These are phyloP conservation scores for Pichia sp. DNA, from an alignment of 1,139 yeast species.

Conservation along the genomic window DNA sequence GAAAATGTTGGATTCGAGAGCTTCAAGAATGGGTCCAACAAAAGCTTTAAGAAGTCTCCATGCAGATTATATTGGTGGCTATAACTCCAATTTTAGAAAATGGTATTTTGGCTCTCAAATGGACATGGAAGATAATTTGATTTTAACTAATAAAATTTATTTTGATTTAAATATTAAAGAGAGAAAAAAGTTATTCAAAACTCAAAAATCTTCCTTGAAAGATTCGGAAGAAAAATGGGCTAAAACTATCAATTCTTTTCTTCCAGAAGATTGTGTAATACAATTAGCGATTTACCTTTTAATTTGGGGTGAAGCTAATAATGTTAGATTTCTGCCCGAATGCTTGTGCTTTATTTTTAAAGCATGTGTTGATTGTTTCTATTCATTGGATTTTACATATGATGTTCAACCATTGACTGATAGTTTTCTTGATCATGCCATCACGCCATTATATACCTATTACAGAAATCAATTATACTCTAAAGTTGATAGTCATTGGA, in stretches of 20 bases:
- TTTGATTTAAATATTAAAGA: constrained; percentile 24
- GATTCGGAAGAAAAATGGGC: constrained; percentile 44
- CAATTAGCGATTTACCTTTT: constrained; percentile 56
- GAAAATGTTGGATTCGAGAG: constrained; percentile 60
- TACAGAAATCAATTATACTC: constrained; percentile 49
- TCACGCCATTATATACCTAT: constrained; percentile 69
- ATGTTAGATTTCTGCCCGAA: constrained; percentile 77
- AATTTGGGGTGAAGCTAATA: constrained; percentile 89
- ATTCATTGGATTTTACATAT: constrained; percentile 35
- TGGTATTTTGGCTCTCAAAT: constrained; percentile 74
- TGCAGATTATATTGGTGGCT: constrained; percentile 70
- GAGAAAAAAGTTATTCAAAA: constrained; percentile 25
- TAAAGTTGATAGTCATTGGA: constrained; percentile 34
- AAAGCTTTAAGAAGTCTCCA: constrained; percentile 56
- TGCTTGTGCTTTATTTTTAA: constrained; percentile 75
- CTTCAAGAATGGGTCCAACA: constrained; percentile 53
- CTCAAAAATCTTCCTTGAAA: constrained; percentile 25
- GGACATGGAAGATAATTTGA: constrained; percentile 60
- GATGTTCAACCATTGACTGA: constrained; percentile 21
- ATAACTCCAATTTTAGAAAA: constrained; percentile 58
- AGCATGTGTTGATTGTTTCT: constrained; percentile 63
- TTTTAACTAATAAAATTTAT: constrained; percentile 15
- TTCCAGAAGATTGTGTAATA: constrained; percentile 43
- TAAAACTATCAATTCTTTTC: constrained; percentile 39
- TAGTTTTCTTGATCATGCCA: constrained; percentile 55